Base-by-base conservation (phyloP, 192 early-diverging fungal species). In the Coemansia sp. region DNA sequence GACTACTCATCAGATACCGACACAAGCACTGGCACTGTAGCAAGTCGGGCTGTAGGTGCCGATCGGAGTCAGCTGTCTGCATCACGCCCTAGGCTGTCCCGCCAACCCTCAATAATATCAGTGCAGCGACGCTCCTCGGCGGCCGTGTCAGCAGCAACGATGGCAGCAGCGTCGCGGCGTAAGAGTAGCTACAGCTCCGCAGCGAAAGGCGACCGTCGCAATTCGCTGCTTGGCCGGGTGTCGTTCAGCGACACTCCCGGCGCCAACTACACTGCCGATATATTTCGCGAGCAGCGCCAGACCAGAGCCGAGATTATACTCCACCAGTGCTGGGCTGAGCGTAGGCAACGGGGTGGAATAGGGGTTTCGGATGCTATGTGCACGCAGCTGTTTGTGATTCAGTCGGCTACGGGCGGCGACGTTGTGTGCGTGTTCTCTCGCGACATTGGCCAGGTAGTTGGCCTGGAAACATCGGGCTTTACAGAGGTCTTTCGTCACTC, bases 241-340 rank as follows among this genome's bases (percentile, higher is more conserved):
- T 81, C 78, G 3, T 71, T 81, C 56, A 74, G 68, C 62, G 78
- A 81, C 69, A 75, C 77, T 34, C 78, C 78, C 9, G 78, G 72
- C 8, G 55, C 66, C 40, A 71, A 63, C 21, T 74, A 71, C 37
- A 72, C 72, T 0, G 73, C 70, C 14, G 78, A 81, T 42, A 62
- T 71, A 45, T 72, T 81, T 35, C 62, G 73, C 36, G 78, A 81
- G 51, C 78, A 81, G 40, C 73, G 69, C 35, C 78, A 69, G 56
- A 75, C 75, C 69, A 56, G 63, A 0, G 78, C 78, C 9, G 73
- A 81, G 36, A 66, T 69, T 5, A 64, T 81, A 3, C 37, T 81
- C 37, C 66, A 71, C 34, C 21, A 63, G 46, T 74, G 73, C 60
- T 81, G 78, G 78, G 46, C 60, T 31, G 69, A 72, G 21, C 68